Conservation (phyloP, 495 filamentous ascomycete species). For the Lasiosphaeria miniovina region DNA sequence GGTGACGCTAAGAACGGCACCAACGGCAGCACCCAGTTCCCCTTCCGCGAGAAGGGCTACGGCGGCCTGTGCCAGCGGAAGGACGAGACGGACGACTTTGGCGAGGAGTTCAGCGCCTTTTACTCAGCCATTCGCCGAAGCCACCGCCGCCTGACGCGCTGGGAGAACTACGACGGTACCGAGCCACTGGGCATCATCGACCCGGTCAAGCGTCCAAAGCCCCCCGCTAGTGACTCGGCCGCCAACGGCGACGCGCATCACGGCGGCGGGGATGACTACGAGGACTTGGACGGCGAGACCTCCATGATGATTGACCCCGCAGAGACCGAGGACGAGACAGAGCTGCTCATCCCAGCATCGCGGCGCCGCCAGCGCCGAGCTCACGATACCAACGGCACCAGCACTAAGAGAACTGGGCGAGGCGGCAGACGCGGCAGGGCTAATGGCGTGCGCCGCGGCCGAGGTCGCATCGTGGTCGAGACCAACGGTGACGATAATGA, state of each 20-base stretch:
- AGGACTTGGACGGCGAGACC: slow-evolving; percentile 29
- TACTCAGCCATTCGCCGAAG: slow-evolving; percentile 68
- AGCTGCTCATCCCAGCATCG: slow-evolving; percentile 15
- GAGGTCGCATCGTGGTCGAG: not conserved
- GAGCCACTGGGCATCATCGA: slow-evolving; percentile 42
- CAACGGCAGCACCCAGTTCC: slow-evolving; percentile 6
- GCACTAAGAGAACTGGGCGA: slow-evolving; percentile 1
- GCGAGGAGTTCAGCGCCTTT: slow-evolving; percentile 72
- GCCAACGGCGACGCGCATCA: slow-evolving; percentile 26
- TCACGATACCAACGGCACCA: too few species aligned
- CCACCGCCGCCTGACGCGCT: slow-evolving; percentile 66
- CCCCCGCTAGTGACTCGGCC: slow-evolving; percentile 16
- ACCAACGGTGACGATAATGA: slow-evolving; percentile 11
- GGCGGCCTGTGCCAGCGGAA: slow-evolving; percentile 67
- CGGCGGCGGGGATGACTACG: slow-evolving; percentile 33
- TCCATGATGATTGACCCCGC: slow-evolving; percentile 24
- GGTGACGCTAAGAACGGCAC: slow-evolving; percentile 16
- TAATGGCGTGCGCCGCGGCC: slow-evolving; percentile 13
- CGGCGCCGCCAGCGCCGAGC: not conserved
- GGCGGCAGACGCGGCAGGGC: slow-evolving; percentile 9
- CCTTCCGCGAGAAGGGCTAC: slow-evolving; percentile 55
- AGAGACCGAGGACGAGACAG: slow-evolving; percentile 35
- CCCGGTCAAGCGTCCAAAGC: slow-evolving; percentile 38
- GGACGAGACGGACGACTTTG: slow-evolving; percentile 70
- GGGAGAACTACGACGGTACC: slow-evolving; percentile 56